A percentile compares a stretch with the other conserved stretches of the same genome.
Evolutionary conservation across 768 basidiomycete genomes (phyloP).

Genomic region (Lentinula guzmanii): DNA sequence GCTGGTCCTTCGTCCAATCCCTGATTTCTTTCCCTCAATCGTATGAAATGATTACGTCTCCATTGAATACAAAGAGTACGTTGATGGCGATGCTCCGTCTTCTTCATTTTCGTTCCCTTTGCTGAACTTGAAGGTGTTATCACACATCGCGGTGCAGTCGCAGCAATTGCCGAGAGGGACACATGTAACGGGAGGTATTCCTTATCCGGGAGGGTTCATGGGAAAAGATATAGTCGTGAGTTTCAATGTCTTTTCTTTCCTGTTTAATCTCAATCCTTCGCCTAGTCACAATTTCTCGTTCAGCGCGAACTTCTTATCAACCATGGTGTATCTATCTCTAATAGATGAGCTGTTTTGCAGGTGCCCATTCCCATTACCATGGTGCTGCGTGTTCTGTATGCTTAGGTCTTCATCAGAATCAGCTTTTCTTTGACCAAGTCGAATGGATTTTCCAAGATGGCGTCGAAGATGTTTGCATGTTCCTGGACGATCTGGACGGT

Average conservation of each 20-base stretch:
- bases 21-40: too few relatives aligned
- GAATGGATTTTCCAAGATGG: slow-evolving; percentile 89
- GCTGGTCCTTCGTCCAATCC: too few relatives aligned
- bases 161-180: slow-evolving; percentile 80
- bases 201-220: slow-evolving; percentile 87
- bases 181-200: slow-evolving; percentile 90
- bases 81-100: not conserved
- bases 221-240: slow-evolving; percentile 78
- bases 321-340: too few relatives aligned
- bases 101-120: not conserved
- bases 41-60: too few relatives aligned
- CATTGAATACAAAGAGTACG: too few relatives aligned
- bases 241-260: too few relatives aligned
- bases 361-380: too few relatives aligned
- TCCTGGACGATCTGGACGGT: slow-evolving; percentile 77
- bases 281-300: slow-evolving; percentile 25
- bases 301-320: too few relatives aligned
- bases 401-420: slow-evolving; percentile 60
- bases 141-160: slow-evolving; percentile 83
- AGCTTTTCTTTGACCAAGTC: slow-evolving; percentile 95
- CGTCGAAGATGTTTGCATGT: slow-evolving; percentile 92
- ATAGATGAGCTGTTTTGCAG: too few relatives aligned
- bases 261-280: too few relatives aligned
- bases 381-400: too few relatives aligned
- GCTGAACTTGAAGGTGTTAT: slow-evolving; percentile 80